phyloP scores from a whole-genome alignment of 164 flowering plant genomes.

The Paratinospora sagittata region DNA sequence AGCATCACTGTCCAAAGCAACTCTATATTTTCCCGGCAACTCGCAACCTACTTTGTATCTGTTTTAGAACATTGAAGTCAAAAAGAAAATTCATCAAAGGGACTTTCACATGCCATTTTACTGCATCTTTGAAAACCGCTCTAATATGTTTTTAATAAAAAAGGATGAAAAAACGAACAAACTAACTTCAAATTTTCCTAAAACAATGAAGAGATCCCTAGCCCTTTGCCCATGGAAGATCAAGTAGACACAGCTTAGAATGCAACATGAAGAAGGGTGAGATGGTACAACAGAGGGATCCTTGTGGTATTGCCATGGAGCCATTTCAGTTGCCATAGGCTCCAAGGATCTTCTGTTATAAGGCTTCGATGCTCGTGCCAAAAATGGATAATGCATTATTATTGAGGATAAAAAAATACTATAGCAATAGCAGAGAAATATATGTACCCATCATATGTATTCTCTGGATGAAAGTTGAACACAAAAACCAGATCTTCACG shows the following conservation, averaged over 20 bases:
- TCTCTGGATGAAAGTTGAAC: slow-evolving; percentile 86
- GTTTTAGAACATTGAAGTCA: slow-evolving; percentile 12
- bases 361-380: no score
- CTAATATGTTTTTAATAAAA: neutral
- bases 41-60: slow-evolving; percentile 97
- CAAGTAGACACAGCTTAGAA: neutral
- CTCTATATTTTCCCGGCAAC: slow-evolving; percentile 88
- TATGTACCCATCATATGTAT: slow-evolving; percentile 79
- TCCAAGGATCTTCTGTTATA: no score
- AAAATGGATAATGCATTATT: no score
- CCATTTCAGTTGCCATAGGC: neutral
- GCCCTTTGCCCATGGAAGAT: no score
- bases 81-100: neutral
- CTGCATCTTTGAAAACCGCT: no score
- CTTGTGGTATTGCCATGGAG: neutral
- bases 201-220: no score
- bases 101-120: no score
- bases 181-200: no score
- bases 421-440: neutral
- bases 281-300: neutral
- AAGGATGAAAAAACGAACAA: neutral
- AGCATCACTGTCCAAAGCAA: slow-evolving; percentile 94
- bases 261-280: neutral
- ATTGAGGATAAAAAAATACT: neutral
- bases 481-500: slow-evolving; percentile 91